phyloP scores from a whole-genome alignment of 768 basidiomycete genomes.

The Mycena vitilis region DNA sequence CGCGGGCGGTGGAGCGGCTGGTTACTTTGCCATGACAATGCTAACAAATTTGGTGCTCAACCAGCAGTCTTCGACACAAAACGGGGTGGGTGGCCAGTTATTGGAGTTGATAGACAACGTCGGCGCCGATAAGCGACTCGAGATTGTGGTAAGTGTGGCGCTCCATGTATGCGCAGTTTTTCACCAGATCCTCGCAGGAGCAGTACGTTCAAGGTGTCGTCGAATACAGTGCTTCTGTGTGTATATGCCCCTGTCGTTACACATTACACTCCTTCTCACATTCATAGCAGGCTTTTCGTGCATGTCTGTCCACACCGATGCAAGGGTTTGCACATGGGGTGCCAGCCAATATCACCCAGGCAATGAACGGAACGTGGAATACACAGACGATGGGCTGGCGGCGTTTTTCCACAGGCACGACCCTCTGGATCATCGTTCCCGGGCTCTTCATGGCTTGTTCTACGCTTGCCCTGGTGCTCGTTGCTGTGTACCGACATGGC shows the following conservation, averaged over 20 bases:
- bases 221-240: conserved; percentile 15
- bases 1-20: conserved; percentile 15
- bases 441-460: neutral
- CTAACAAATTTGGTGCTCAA: conserved; percentile 22
- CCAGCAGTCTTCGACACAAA: conserved; percentile 7
- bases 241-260: neutral
- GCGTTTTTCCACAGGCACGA: neutral
- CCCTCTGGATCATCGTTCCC: conserved; percentile 4
- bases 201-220: conserved; percentile 6
- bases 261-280: neutral
- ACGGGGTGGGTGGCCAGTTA: conserved; percentile 21
- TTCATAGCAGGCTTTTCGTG: neutral
- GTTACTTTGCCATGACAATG: conserved; percentile 20
- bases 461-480: neutral
- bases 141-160: conserved; percentile 15
- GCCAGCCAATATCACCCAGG: conserved; percentile 10
- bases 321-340: neutral
- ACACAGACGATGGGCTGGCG: conserved; percentile 25
- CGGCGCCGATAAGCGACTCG: neutral
- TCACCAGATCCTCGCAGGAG: neutral
- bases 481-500: conserved; percentile 1
- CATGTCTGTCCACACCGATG: conserved; percentile 2
- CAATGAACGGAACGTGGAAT: neutral
- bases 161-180: no score
- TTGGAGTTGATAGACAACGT: neutral